Evolutionary conservation across 106 monocot species (phyloP), one percentile per base, ranked within the genome.

Genomic region (Agapanthus africanus): DNA sequence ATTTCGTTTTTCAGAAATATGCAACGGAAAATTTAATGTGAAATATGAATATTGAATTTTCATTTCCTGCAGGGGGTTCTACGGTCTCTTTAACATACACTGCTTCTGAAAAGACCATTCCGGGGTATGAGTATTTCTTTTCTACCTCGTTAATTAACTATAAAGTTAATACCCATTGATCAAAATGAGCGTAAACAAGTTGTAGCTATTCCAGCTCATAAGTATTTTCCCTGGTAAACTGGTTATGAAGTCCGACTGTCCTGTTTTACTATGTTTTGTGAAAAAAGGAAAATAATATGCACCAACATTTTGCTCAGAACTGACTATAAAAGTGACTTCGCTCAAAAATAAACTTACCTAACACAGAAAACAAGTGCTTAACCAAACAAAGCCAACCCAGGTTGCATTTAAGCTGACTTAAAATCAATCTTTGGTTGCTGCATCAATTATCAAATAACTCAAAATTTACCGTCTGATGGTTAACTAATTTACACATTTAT

Each of bases 81-180:
- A 60, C 86, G 7, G 78, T 95, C 26, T 95, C 91, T 40, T 66
- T 95, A 41, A 91, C 95, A 46, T 91, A 91, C 64, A 86, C 88
- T 71, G 95, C 91, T 59, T 89, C 91, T 72, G 91, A 91, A 77
- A 81, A 83, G 70, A 82, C 80, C 60, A 95, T 91, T 74, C 95
- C 95, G 30, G 91, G 95, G 82, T 85, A 82, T 40, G 25, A 44
- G 50, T 4, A 32, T 36, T 13, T 47, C 33, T 61, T 56, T 56
- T 5, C 42, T n/a, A n/a, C n/a, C n/a, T n/a, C n/a, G n/a, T n/a
- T n/a, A n/a, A n/a, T n/a, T n/a, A n/a, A n/a, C n/a, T n/a, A n/a
- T n/a, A n/a, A n/a, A n/a, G n/a, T n/a, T n/a, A n/a, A n/a, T n/a
- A n/a, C n/a, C n/a, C n/a, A n/a, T n/a, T n/a, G n/a, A n/a, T n/a